Evolutionary conservation across 345 rosid genomes (phyloP), one percentile per base, ranked within the genome.

Genomic region (Firmiana major): DNA sequence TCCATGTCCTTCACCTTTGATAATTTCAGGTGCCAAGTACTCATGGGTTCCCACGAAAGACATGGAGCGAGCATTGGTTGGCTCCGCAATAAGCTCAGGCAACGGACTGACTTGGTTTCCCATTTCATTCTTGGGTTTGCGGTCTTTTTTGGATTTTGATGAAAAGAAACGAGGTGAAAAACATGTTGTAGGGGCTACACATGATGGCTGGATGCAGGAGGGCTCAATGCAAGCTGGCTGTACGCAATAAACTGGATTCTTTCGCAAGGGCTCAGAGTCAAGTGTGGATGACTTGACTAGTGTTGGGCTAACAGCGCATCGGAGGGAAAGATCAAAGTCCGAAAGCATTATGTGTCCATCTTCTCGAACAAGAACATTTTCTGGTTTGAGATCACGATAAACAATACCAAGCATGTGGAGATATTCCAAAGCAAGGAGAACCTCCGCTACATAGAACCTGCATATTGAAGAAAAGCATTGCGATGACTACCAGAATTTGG

Each of bases 281-380:
- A 65, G 83, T 45, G 82, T 64, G 51, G 89, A 77, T 45, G 86
- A 87, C 81, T 84, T 88, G 80, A 90, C 90, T 19, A 90, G 80
- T 0, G 92, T 88, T 11, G 86, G 93, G 75, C 87, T 85, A 54
- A 88, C 88, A 1, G 87, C 85, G 66, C 92, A 90, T 16, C 92
- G 87, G 70, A 90, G 88, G 74, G 97, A 93, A 75, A 93, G 95
- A 80, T 93, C 97, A 12, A 93, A 93, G 78, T 93, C 97, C 0
- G 97, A 91, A 55, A 93, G 96, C 97, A 93, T 93, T 63, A 93
- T 90, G 63, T 93, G 97, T 45, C 93, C 97, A 79, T 93, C 98
- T 34, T 91, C 98, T 87, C 98, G 88, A 75, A 88, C 97, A 71
- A 93, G 93, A 78, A 93, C 94, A 80, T 93, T 93, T 86, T 90